Base-by-base conservation (phyloP, 163 green algal species). In the Chloromonas sp. region DNA sequence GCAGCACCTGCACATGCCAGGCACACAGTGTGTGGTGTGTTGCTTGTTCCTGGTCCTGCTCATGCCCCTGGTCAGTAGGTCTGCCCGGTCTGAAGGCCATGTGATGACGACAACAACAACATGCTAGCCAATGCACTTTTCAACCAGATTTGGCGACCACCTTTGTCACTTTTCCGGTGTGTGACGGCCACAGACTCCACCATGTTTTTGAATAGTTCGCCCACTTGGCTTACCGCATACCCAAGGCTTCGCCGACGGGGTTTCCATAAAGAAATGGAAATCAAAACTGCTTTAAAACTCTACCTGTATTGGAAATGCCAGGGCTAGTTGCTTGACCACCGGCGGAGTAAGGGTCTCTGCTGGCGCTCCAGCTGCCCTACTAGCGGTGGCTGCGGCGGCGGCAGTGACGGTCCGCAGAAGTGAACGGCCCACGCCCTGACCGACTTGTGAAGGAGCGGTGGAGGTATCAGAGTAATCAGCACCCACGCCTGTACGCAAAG, bases 301-400 rank as follows among this genome's bases (percentile, higher is more conserved):
- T 36, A 36, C 66, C 66, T 74, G 66, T 36, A 81, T 61, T 13
- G 88, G 84, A 0, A 84, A 85, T 11, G 86, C 59, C 57, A 82
- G 36, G 1, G 78, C 11, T 11, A 81, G 84, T 61, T 61, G 14
- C 61, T 74, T 60, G 13, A 79, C 79, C 14, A 57, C 59, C 60
- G 3, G 13, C 2, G 78, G 36, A 1, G 84, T 83, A 61, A 86
- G 70, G 59, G 2, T 58, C 1, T 83, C 79, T 13, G 2, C 79
- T n/a, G 14, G 58, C 62, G 61, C 81, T 76, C 66, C 79, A 83
- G 61, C 76, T 84, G 81, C 61, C 3, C 76, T 0, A 13, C 61
- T 78, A 58, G 11, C 58, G 2, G 71, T 60, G 2, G n/a, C 14
- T 74, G 83, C 82, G 14, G 82, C 82, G 8, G 82, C 82, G 11